Percentiles rank a stretch among this genome's conserved stretches.
phyloP scores from a whole-genome alignment of 208 protist genomes.

The Endotrypanum monterogeii region DNA sequence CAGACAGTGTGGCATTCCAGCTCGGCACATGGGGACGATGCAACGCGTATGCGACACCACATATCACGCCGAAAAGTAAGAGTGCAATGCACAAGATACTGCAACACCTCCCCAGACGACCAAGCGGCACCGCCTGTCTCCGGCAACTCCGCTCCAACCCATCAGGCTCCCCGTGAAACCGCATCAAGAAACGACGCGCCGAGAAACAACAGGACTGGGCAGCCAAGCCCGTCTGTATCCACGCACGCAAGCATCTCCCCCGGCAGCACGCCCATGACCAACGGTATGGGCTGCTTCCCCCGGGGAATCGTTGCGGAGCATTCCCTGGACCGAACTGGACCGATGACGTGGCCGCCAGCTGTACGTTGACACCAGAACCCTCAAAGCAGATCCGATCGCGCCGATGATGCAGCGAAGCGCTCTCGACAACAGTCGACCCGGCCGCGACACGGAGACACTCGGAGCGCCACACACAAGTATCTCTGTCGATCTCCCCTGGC shows the following conservation, averaged over 20 bases:
- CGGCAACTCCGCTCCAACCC: not conserved
- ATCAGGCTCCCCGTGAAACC: not conserved
- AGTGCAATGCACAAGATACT: not conserved
- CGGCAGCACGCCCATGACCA: not conserved
- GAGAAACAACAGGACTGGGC: not conserved
- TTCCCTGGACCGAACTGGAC: not conserved
- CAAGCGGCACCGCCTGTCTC: not conserved
- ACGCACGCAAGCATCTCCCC: not conserved
- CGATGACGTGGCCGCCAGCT: not conserved
- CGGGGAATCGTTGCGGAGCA: not conserved
- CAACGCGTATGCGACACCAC: not conserved
- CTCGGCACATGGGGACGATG: not conserved
- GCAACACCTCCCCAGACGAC: not conserved
- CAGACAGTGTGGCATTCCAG: not conserved
- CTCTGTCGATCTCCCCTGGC: not conserved
- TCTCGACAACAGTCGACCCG: not conserved
- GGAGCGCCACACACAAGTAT: not conserved
- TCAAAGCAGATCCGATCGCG: not conserved
- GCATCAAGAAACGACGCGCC: not conserved
- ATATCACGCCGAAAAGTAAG: not conserved
- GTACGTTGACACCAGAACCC: not conserved
- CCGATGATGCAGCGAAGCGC: not conserved
- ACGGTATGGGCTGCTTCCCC: not conserved
- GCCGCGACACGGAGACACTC: not conserved
- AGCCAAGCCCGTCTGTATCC: not conserved